phyloP scores from a whole-genome alignment of 495 filamentous ascomycete species.

The Cudoniella acicularis region DNA sequence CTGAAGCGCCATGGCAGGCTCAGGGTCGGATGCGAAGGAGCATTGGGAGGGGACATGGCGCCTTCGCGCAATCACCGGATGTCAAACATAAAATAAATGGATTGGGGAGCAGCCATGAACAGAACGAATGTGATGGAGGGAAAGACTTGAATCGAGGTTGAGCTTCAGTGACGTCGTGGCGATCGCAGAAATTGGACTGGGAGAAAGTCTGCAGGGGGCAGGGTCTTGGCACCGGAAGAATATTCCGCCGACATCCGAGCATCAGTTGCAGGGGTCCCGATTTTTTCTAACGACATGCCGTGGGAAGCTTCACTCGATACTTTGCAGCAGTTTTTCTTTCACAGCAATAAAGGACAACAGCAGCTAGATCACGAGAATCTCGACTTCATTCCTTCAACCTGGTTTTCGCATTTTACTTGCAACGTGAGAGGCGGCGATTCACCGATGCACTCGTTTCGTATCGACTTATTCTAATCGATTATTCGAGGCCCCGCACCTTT shows the following conservation, averaged over 20 bases:
- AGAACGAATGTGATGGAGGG: conserved; percentile 4
- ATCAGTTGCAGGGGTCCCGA: not conserved
- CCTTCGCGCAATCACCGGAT: conserved; percentile 13
- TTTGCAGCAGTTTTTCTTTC: too few species aligned
- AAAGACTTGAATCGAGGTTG: too few species aligned
- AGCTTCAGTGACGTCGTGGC: not conserved
- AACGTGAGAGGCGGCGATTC: too few species aligned
- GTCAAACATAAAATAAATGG: conserved; percentile 8
- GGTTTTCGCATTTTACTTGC: too few species aligned
- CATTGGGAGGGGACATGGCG: conserved; percentile 19
- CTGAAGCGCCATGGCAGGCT: conserved; percentile 49
- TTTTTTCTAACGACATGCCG: not conserved
- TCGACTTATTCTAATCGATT: too few species aligned
- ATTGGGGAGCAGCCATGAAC: conserved; percentile 6
- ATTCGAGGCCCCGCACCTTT: too few species aligned
- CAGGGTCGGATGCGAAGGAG: conserved; percentile 29
- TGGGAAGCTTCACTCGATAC: not conserved
- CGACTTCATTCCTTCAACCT: too few species aligned
- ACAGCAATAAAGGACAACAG: too few species aligned
- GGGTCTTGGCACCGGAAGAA: not conserved
- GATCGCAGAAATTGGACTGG: not conserved
- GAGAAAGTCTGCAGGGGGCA: not conserved
- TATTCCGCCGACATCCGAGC: not conserved
- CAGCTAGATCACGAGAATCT: too few species aligned
- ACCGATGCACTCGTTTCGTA: too few species aligned